These are phyloP conservation scores for Tilletia caries DNA, from an alignment of 1,284 basidiomycete species.

Conservation along the genomic window DNA sequence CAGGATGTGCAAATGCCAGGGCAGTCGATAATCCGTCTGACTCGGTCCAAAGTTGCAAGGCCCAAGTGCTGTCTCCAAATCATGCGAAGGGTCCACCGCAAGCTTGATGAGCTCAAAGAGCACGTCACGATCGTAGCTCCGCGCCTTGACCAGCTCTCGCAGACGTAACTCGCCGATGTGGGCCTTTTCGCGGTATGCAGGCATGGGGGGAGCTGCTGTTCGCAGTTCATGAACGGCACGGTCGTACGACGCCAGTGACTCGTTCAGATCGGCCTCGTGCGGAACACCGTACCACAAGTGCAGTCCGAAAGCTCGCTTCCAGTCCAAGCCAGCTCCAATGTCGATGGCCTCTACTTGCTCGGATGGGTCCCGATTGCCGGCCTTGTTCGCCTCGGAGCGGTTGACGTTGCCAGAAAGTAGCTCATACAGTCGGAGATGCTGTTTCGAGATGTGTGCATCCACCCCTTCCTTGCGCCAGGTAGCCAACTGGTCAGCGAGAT, in stretches of 20 bases:
- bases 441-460: slow-evolving; percentile 68
- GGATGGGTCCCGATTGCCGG: slow-evolving; percentile 58
- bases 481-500: slow-evolving; percentile 72
- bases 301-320: slow-evolving; percentile 89
- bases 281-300: slow-evolving; percentile 83
- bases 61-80: slow-evolving; percentile 59
- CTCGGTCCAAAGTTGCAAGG: slow-evolving; percentile 74
- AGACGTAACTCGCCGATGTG: slow-evolving; percentile 34
- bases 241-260: slow-evolving; percentile 70
- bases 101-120: slow-evolving; percentile 80
- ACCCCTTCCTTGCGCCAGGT: slow-evolving; percentile 78
- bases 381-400: slow-evolving; percentile 59
- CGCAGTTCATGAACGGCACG: slow-evolving; percentile 29
- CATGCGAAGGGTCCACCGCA: slow-evolving; percentile 60
- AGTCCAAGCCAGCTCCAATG: slow-evolving; percentile 79
- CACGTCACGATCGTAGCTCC: slow-evolving; percentile 61
- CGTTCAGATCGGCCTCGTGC: slow-evolving; percentile 69
- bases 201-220: slow-evolving; percentile 51
- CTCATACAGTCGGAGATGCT: slow-evolving; percentile 77
- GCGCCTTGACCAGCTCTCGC: slow-evolving; percentile 32
- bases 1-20: slow-evolving; percentile 90
- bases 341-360: slow-evolving; percentile 67
- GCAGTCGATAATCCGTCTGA: slow-evolving; percentile 73
- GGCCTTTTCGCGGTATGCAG: slow-evolving; percentile 39
- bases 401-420: slow-evolving; percentile 75